These are phyloP conservation scores for Talaromyces piceae DNA, from an alignment of 2,329 filamentous ascomycete genomes.

Conservation along the genomic window DNA sequence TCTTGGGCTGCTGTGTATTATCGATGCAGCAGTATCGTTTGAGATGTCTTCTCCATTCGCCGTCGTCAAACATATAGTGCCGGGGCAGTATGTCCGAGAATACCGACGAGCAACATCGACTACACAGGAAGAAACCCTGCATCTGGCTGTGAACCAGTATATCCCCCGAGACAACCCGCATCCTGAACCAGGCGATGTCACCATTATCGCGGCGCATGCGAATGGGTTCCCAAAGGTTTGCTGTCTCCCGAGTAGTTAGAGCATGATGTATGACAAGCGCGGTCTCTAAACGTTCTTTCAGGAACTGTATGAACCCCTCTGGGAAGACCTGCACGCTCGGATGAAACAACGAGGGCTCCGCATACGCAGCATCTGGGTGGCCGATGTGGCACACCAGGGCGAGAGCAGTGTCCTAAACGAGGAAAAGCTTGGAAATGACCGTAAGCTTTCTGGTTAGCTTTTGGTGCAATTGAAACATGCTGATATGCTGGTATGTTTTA, in stretches of 20 bases:
- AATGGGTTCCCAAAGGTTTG: slow-evolving; percentile 84
- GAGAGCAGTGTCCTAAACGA: slow-evolving; percentile 73
- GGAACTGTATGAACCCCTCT: slow-evolving; percentile 89
- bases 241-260: background rate
- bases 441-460: slow-evolving; percentile 41
- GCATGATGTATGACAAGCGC: background rate
- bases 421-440: slow-evolving; percentile 70
- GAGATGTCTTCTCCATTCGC: slow-evolving; percentile 26
- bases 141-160: slow-evolving; percentile 81
- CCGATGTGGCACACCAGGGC: slow-evolving; percentile 81
- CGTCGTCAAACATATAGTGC: slow-evolving; percentile 65
- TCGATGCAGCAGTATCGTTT: background rate
- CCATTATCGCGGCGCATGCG: slow-evolving; percentile 77
- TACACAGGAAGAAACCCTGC: slow-evolving; percentile 66
- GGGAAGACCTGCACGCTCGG: slow-evolving; percentile 66
- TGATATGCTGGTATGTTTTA: slow-evolving; percentile 29
- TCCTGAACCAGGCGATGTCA: slow-evolving; percentile 68
- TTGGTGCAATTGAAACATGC: background rate
- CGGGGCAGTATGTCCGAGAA: slow-evolving; percentile 72
- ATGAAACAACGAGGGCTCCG: slow-evolving; percentile 54
- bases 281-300: slow-evolving; percentile 24
- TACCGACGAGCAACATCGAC: slow-evolving; percentile 65
- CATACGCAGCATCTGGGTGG: slow-evolving; percentile 81
- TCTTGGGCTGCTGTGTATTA: background rate
- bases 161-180: slow-evolving; percentile 62